Base-by-base conservation (phyloP, 768 basidiomycete genomes). In the Grammothele lineata region DNA sequence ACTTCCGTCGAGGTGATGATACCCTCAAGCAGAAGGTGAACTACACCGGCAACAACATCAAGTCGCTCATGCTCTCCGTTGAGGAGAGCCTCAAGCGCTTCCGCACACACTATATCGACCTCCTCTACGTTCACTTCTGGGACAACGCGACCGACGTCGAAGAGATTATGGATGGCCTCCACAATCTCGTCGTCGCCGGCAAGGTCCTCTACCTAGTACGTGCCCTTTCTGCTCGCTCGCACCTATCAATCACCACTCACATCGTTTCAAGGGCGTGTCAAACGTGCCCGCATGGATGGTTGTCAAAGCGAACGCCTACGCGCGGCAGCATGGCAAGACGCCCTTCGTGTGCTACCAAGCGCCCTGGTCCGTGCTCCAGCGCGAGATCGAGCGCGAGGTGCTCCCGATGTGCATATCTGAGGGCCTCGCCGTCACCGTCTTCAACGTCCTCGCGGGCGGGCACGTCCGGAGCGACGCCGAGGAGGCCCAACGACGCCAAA, bases 141-240 rank as follows among this genome's bases (percentile, higher is more conserved):
- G 78, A 80, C 55, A 77, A 66, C 51, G 57, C 66, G 5, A 77
- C 76, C 14, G 66, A 66, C 15, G 66, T 81, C 40, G 73, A 77
- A 53, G 80, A 83, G 59, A 60, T 81, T 34, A 78, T 82, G 77
- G 67, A 70, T 40, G 59, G 66, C 5, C 63, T 83, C 3, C 75
- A 82, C 52, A 61, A 66, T 17, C 67, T 82, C 22, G 74, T 82
- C 30, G 58, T 57, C 11, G 58, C 66, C 26, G 75, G 78, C 21
- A 78, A 80, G 51, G 76, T 80, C 4, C 49, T 62, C 11, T 62
- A 63, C 25, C 51, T 63, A n/a, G n/a, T n/a, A n/a, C n/a, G n/a
- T n/a, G n/a, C n/a, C n/a, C n/a, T n/a, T n/a, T n/a, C n/a, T n/a
- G n/a, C n/a, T n/a, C n/a, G n/a, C n/a, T n/a, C n/a, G n/a, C n/a